These are phyloP conservation scores for Diplodia intermedia DNA, from an alignment of 2,329 filamentous ascomycete genomes.

Conservation along the genomic window DNA sequence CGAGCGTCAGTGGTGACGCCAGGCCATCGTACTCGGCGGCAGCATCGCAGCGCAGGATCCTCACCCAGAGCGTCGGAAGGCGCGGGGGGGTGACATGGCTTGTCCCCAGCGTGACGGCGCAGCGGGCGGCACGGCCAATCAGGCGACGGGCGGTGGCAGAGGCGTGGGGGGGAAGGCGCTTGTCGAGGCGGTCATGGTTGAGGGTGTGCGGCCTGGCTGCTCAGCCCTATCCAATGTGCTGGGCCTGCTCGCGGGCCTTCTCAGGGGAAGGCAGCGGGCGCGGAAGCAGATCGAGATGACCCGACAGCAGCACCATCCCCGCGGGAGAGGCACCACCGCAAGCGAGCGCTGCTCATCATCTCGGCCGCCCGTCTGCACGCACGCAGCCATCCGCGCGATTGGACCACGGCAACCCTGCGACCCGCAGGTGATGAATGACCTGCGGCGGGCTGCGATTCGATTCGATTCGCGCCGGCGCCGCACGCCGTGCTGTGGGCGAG, in stretches of 20 bases:
- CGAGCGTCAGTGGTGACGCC: slow-evolving; percentile 21
- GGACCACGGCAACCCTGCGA: not conserved
- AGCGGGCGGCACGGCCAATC: slow-evolving; percentile 12
- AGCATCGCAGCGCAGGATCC: slow-evolving; percentile 24
- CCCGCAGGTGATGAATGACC: not conserved
- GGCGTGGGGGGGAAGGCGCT: slow-evolving; percentile 14
- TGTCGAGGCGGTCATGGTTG: slow-evolving; percentile 23
- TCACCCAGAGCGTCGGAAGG: slow-evolving; percentile 15
- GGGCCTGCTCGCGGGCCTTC: slow-evolving; percentile 25
- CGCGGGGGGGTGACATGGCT: slow-evolving; percentile 18
- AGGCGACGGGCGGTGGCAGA: not conserved
- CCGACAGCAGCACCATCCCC: slow-evolving; percentile 18
- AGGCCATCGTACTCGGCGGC: not conserved
- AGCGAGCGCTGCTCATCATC: slow-evolving; percentile 27
- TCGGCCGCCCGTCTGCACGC: slow-evolving; percentile 16
- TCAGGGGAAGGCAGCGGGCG: slow-evolving; percentile 16
- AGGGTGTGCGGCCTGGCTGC: slow-evolving; percentile 21
- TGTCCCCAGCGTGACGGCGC: slow-evolving; percentile 17
- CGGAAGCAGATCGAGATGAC: slow-evolving; percentile 23
- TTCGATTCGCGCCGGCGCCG: too few species aligned
- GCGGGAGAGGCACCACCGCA: slow-evolving; percentile 29
- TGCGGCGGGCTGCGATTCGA: slow-evolving; percentile 4
- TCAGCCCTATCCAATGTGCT: slow-evolving; percentile 30
- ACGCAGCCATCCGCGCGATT: slow-evolving; percentile 4
- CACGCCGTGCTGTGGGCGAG: too few species aligned